Evolutionary conservation across 257 asterid genomes (phyloP).

Genomic region (Solanum microdontum): DNA sequence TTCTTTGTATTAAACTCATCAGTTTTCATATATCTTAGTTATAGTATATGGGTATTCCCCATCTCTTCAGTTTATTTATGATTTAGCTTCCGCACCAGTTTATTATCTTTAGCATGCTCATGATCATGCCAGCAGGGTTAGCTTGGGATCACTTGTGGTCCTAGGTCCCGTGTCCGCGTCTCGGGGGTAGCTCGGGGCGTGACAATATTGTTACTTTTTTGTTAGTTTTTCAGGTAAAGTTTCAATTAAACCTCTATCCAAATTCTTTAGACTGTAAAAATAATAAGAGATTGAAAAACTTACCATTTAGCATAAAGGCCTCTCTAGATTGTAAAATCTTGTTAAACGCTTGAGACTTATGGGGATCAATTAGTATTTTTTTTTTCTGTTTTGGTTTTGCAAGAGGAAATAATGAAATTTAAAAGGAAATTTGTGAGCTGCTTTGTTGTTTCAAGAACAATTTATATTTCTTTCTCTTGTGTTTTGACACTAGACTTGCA

Average conservation of each 20-base stretch:
- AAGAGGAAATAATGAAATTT: neutral
- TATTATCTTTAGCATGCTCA: no score
- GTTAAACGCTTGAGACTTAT: neutral
- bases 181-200: no score
- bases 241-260: no score
- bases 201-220: neutral
- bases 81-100: no score
- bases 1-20: no score
- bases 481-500: neutral
- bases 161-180: no score
- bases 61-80: no score
- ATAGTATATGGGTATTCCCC: no score
- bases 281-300: neutral
- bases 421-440: neutral
- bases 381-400: neutral
- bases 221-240: no score
- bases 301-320: neutral
- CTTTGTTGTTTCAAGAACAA: neutral
- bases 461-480: neutral
- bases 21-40: no score
- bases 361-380: neutral
- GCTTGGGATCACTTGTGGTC: no score
- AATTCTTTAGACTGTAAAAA: neutral
- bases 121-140: no score
- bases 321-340: neutral